These are phyloP conservation scores for Polysphondylium violaceum DNA, from an alignment of 78 protist species.

Conservation along the genomic window DNA sequence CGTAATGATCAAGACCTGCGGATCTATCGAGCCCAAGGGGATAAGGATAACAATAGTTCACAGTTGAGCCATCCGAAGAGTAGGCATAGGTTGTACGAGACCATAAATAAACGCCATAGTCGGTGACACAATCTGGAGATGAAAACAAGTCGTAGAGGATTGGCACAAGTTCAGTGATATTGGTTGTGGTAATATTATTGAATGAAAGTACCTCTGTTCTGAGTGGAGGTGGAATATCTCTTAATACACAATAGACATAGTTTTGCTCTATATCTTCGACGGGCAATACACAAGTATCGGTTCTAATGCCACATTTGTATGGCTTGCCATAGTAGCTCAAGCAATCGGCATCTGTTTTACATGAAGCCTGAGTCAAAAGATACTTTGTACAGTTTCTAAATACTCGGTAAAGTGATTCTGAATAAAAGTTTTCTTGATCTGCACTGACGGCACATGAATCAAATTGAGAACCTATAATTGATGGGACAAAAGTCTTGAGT, in stretches of 20 bases:
- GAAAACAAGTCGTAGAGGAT: not conserved
- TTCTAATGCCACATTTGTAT: not conserved
- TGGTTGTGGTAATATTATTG: not conserved
- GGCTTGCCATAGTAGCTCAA: not conserved
- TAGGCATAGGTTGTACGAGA: not conserved
- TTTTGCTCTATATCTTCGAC: not conserved
- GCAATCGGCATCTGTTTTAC: conserved; percentile 1
- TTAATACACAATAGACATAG: conserved; percentile 12
- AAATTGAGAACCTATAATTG: not conserved
- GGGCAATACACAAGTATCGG: not conserved
- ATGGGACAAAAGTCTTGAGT: not conserved
- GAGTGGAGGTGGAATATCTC: not conserved
- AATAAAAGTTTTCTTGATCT: not conserved
- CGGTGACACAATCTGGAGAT: not conserved
- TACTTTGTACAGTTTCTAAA: conserved; percentile 18
- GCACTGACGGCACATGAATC: not conserved
- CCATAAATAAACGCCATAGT: not conserved
- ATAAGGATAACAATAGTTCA: not conserved
- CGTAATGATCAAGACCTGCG: not conserved
- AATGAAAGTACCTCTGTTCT: not conserved
- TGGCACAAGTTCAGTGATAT: not conserved
- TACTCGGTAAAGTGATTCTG: not conserved
- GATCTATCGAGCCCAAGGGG: conserved; percentile 30
- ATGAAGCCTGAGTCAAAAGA: not conserved
- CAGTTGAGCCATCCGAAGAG: not conserved